Evolutionary conservation across 495 filamentous ascomycete genomes (phyloP).

Genomic region (Cetradonia linearis): DNA sequence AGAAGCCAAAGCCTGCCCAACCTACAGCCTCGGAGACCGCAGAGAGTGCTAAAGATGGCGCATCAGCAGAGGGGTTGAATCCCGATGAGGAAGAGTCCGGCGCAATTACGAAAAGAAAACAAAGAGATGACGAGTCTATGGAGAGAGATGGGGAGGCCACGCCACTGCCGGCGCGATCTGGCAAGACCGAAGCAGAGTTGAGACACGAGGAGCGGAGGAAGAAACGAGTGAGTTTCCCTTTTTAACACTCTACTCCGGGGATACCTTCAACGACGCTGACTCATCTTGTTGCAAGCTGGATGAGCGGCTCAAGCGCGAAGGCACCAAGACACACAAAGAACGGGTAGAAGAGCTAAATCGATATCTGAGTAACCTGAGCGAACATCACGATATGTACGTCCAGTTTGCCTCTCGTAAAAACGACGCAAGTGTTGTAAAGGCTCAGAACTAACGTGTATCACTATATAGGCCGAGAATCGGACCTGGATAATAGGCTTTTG

Average conservation of each 20-base stretch:
- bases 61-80: neutral
- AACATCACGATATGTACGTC: slow-evolving; percentile 91
- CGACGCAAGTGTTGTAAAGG: neutral
- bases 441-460: neutral
- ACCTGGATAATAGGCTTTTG: slow-evolving; percentile 44
- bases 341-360: slow-evolving; percentile 92
- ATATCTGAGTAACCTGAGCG: slow-evolving; percentile 80
- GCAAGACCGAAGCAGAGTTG: slow-evolving; percentile 80
- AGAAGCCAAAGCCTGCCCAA: slow-evolving; percentile 41
- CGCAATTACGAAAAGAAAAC: slow-evolving; percentile 22
- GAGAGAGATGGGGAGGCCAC: slow-evolving; percentile 21
- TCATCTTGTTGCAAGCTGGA: slow-evolving; percentile 24
- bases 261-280: slow-evolving; percentile 11
- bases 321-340: slow-evolving; percentile 93
- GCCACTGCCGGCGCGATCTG: slow-evolving; percentile 11
- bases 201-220: slow-evolving; percentile 67
- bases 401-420: slow-evolving; percentile 6
- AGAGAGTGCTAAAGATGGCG: neutral
- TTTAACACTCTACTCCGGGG: slow-evolving; percentile 4
- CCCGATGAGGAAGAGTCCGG: slow-evolving; percentile 24
- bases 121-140: slow-evolving; percentile 17
- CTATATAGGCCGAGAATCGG: slow-evolving; percentile 57
- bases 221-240: slow-evolving; percentile 55
- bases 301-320: slow-evolving; percentile 71
- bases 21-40: slow-evolving; percentile 14